phyloP scores from a whole-genome alignment of 148 eudicot species.

The Chenopodium quinoa region DNA sequence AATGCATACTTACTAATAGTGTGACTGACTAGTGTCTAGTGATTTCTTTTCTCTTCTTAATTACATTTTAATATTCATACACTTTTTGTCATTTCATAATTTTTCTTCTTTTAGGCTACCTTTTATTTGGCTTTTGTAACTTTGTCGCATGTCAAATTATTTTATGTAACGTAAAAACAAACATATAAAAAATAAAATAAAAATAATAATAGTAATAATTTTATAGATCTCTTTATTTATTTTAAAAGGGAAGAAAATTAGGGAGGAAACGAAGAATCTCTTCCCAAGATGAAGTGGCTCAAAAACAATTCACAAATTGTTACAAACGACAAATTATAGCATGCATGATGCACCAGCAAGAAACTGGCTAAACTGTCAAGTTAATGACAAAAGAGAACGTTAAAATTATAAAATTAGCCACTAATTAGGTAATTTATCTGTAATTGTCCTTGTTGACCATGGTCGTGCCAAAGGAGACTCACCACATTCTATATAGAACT shows the following conservation, averaged over 20 bases:
- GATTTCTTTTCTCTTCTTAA: neutral
- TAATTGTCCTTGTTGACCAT: neutral
- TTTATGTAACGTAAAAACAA: neutral
- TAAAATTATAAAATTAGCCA: neutral
- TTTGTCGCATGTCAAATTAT: neutral
- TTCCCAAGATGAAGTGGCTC: neutral
- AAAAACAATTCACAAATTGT: neutral
- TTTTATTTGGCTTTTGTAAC: constrained; percentile 14
- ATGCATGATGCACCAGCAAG: neutral
- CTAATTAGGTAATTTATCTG: neutral
- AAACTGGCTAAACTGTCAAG: constrained; percentile 1
- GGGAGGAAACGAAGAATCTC: neutral
- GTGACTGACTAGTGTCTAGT: neutral
- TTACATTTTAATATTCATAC: neutral
- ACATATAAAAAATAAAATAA: neutral
- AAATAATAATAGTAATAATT: no score
- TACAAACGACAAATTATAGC: neutral
- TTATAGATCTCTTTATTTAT: no score
- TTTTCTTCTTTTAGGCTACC: neutral
- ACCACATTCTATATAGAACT: neutral
- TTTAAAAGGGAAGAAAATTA: no score
- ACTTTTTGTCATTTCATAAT: constrained; percentile 1
- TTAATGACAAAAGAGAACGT: constrained; percentile 14
- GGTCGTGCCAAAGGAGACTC: neutral
- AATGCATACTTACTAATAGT: neutral